Evolutionary conservation across 208 protist genomes (phyloP).

Genomic region (Phytomonas francai): DNA sequence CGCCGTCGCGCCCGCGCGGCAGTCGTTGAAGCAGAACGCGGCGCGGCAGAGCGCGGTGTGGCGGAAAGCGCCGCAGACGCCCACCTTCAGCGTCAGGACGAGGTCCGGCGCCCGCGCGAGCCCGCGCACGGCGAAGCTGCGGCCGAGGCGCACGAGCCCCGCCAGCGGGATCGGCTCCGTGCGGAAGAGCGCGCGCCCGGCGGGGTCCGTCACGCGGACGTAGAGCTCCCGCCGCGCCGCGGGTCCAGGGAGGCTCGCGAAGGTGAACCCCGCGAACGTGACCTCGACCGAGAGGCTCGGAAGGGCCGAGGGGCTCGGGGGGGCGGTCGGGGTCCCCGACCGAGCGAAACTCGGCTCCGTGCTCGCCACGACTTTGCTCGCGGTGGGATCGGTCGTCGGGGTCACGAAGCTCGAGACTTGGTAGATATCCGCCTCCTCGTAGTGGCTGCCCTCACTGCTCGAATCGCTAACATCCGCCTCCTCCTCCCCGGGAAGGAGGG

Average conservation of each 20-base stretch:
- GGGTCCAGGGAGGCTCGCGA: conserved; percentile 22
- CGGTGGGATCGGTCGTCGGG: no score
- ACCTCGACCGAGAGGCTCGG: background rate
- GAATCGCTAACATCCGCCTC: no score
- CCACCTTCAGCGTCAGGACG: conserved; percentile 52
- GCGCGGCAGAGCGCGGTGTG: conserved; percentile 35
- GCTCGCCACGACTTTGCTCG: no score
- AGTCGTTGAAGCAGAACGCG: conserved; percentile 54
- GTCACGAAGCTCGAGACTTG: no score
- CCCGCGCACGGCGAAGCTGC: background rate
- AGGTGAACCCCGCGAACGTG: conserved; percentile 21
- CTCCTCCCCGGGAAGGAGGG: no score
- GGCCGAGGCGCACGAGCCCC: conserved; percentile 17
- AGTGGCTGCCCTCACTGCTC: no score
- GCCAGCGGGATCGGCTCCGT: conserved; percentile 23
- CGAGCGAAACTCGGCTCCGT: no score
- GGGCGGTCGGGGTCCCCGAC: no score
- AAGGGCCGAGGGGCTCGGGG: no score
- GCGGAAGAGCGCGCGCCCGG: conserved; percentile 17
- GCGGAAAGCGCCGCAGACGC: conserved; percentile 17
- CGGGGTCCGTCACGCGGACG: conserved; percentile 23
- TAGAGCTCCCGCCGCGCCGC: conserved; percentile 19
- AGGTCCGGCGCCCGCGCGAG: conserved; percentile 10
- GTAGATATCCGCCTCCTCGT: no score
- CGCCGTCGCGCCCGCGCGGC: conserved; percentile 18